phyloP scores from a whole-genome alignment of 495 filamentous ascomycete species.

The Tuber microsphaerosporum region DNA sequence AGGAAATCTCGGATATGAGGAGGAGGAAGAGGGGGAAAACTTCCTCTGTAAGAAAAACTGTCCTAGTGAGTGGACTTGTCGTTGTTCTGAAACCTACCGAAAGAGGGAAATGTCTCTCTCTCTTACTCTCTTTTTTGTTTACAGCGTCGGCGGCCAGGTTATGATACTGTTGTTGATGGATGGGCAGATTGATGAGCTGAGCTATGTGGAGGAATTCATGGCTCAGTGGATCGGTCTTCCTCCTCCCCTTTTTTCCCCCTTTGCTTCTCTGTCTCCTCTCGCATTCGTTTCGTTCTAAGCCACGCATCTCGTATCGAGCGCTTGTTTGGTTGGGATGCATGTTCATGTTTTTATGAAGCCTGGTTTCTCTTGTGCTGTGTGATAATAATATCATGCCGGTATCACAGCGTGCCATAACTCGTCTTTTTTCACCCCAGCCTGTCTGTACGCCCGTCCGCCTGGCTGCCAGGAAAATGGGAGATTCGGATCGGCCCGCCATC shows the following conservation, averaged over 20 bases:
- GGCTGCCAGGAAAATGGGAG: background rate
- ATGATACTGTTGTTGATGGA: background rate
- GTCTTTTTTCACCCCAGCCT: background rate
- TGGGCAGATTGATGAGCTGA: background rate
- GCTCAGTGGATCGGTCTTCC: background rate
- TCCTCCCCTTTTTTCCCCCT: background rate
- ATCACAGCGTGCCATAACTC: background rate
- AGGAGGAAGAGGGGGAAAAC: background rate
- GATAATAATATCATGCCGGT: background rate
- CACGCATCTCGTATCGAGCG: background rate
- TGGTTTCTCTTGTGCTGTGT: background rate
- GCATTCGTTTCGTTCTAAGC: background rate
- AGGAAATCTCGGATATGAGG: background rate
- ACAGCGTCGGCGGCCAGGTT: background rate
- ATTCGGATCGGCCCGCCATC: conserved; percentile 1
- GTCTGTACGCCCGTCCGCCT: background rate
- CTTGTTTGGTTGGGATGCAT: background rate
- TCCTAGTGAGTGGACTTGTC: background rate
- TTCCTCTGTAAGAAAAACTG: background rate
- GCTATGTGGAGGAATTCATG: too few species aligned
- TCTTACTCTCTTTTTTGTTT: background rate
- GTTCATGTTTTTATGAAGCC: background rate
- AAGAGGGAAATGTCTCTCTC: background rate
- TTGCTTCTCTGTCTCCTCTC: background rate
- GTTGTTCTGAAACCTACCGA: background rate